These are phyloP conservation scores for Pterocarpus santalinus DNA, from an alignment of 306 rosid genomes.

Conservation along the genomic window DNA sequence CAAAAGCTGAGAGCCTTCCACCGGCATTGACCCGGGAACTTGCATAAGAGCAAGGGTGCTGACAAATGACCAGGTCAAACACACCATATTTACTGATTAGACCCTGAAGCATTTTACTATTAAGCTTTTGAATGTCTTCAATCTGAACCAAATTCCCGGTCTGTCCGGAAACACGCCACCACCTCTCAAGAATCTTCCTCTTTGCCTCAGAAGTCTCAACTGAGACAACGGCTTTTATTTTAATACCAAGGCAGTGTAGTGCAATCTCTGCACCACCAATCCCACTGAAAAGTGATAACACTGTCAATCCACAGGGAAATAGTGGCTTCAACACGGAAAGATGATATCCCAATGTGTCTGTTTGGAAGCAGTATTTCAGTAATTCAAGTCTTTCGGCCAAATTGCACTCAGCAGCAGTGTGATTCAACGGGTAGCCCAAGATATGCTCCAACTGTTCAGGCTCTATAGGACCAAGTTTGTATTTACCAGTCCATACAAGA, in stretches of 20 bases:
- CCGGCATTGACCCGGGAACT: constrained; percentile 43
- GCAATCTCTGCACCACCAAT: constrained; percentile 92
- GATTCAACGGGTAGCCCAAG: constrained; percentile 81
- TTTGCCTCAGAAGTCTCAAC: constrained; percentile 73
- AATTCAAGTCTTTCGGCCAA: constrained; percentile 65
- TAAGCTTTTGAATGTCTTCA: constrained; percentile 75
- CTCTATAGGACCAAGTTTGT: constrained; percentile 66
- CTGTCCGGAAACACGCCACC: constrained; percentile 83
- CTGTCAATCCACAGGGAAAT: constrained; percentile 73
- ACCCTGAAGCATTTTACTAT: constrained; percentile 64
- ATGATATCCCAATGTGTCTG: constrained; percentile 82
- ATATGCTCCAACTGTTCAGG: constrained; percentile 75
- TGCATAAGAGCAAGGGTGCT: constrained; percentile 63
- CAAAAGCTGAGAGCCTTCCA: constrained; percentile 54
- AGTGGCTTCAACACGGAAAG: constrained; percentile 74
- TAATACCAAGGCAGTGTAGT: constrained; percentile 78
- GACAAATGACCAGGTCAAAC: constrained; percentile 80
- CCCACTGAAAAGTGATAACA: constrained; percentile 79
- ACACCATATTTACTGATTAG: constrained; percentile 62
- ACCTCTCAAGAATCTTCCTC: constrained; percentile 76
- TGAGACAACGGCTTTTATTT: constrained; percentile 72
- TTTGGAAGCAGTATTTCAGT: constrained; percentile 81
- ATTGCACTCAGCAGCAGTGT: constrained; percentile 64
- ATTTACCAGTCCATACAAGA: constrained; percentile 81
- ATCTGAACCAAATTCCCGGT: constrained; percentile 76